These are phyloP conservation scores for Aspergillus jensenii DNA, from an alignment of 2,329 filamentous ascomycete genomes.

Conservation along the genomic window DNA sequence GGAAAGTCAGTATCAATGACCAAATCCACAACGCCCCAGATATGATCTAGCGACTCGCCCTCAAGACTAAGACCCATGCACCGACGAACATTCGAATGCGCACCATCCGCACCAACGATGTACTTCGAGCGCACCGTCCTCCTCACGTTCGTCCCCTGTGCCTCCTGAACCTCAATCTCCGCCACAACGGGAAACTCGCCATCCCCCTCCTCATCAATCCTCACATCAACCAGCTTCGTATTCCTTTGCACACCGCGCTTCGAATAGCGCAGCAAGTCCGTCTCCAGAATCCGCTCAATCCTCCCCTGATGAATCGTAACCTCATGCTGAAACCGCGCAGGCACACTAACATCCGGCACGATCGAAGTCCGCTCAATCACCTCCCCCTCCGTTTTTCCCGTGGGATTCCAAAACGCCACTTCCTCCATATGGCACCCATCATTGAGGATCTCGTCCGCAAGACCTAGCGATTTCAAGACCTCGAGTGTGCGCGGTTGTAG, in stretches of 20 bases:
- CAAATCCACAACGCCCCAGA: constrained; percentile 76
- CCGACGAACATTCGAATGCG: constrained; percentile 64
- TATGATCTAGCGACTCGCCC: constrained; percentile 68
- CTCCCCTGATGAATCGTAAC: constrained; percentile 70
- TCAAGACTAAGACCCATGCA: constrained; percentile 53
- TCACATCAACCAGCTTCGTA: constrained; percentile 64
- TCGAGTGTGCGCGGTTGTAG: constrained; percentile 46
- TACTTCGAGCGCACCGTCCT: constrained; percentile 63
- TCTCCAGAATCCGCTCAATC: constrained; percentile 69
- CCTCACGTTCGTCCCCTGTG: background rate
- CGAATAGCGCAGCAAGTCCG: constrained; percentile 63
- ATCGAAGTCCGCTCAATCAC: constrained; percentile 63
- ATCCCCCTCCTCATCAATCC: constrained; percentile 53
- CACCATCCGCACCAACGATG: constrained; percentile 70
- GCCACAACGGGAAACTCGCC: constrained; percentile 38
- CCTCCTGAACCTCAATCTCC: constrained; percentile 29
- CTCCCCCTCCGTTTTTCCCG: constrained; percentile 43
- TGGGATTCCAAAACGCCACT: constrained; percentile 68
- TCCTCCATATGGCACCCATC: constrained; percentile 52
- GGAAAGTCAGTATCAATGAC: constrained; percentile 73
- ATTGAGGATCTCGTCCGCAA: constrained; percentile 40
- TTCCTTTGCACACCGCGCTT: constrained; percentile 60
- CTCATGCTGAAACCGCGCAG: constrained; percentile 69
- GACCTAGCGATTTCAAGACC: constrained; percentile 42
- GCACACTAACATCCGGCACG: constrained; percentile 56